Percentiles rank a stretch among this genome's conserved stretches.
These are phyloP conservation scores for Hyaloperonospora arabidopsidis DNA, from an alignment of 352 stramenopile species.

Conservation along the genomic window DNA sequence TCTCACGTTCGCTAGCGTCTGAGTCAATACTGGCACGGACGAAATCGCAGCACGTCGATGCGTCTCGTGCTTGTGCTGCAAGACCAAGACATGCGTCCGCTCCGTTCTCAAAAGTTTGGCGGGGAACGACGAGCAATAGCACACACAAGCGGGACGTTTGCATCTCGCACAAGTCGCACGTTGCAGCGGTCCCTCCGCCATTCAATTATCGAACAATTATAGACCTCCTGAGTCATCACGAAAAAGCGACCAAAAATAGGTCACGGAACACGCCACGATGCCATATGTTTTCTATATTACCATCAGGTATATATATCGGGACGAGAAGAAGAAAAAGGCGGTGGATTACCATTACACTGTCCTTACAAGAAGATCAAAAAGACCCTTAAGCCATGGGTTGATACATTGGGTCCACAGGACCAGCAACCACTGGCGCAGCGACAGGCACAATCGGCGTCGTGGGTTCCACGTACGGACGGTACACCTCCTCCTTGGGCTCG, in stretches of 20 bases:
- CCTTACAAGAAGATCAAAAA: conserved; percentile 23
- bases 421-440: conserved; percentile 22
- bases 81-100: conserved; percentile 43
- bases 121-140: conserved; percentile 52
- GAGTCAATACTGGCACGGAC: conserved; percentile 54
- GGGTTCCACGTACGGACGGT: conserved; percentile 78
- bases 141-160: conserved; percentile 35
- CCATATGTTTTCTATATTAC: neutral
- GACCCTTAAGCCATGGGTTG: conserved; percentile 51
- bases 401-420: conserved; percentile 37
- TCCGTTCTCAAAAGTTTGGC: conserved; percentile 15
- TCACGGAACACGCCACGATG: no score
- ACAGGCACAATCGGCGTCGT: conserved; percentile 42
- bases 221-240: neutral
- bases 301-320: neutral
- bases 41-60: conserved; percentile 48
- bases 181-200: conserved; percentile 8
- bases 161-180: conserved; percentile 41
- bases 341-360: conserved; percentile 7
- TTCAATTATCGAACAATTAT: conserved; percentile 3
- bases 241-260: no score
- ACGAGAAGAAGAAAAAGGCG: conserved; percentile 21
- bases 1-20: conserved; percentile 32
- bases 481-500: conserved; percentile 96
- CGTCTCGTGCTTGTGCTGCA: conserved; percentile 59